phyloP scores from a whole-genome alignment of 208 protist genomes.

The Strigomonas galati region DNA sequence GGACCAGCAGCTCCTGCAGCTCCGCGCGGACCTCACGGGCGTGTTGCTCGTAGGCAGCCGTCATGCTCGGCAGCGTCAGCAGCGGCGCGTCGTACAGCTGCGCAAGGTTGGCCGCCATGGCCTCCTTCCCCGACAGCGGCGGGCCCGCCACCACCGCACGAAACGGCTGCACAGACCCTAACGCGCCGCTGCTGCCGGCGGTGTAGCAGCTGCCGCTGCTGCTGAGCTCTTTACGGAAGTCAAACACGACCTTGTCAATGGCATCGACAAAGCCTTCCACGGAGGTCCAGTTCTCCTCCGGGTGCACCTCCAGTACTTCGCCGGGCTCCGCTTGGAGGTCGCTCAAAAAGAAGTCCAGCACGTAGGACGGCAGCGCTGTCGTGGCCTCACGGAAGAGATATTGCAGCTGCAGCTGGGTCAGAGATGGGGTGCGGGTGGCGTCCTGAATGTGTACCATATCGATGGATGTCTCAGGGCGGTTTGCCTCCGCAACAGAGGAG shows the following conservation, averaged over 20 bases:
- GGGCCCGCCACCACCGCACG: conserved; percentile 81
- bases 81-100: conserved; percentile 57
- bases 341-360: conserved; percentile 39
- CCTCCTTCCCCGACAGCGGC: conserved; percentile 64
- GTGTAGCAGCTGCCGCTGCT: too few relatives aligned
- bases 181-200: too few relatives aligned
- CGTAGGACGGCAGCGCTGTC: conserved; percentile 15
- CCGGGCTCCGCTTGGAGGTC: conserved; percentile 75
- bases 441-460: conserved; percentile 24
- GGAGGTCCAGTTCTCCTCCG: conserved; percentile 76
- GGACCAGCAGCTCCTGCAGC: conserved; percentile 43
- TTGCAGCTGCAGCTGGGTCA: neutral
- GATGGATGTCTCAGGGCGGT: neutral
- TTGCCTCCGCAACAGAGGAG: too few relatives aligned
- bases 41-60: conserved; percentile 49
- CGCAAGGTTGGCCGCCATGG: conserved; percentile 42
- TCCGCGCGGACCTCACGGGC: conserved; percentile 37
- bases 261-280: conserved; percentile 70
- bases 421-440: conserved; percentile 4
- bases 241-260: conserved; percentile 57
- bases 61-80: conserved; percentile 40
- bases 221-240: conserved; percentile 50
- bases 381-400: neutral
- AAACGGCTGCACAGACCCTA: conserved; percentile 39
- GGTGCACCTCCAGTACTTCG: conserved; percentile 47